Evolutionary conservation across 2,329 filamentous ascomycete species (phyloP).

Genomic region (Orbilia brochopaga): DNA sequence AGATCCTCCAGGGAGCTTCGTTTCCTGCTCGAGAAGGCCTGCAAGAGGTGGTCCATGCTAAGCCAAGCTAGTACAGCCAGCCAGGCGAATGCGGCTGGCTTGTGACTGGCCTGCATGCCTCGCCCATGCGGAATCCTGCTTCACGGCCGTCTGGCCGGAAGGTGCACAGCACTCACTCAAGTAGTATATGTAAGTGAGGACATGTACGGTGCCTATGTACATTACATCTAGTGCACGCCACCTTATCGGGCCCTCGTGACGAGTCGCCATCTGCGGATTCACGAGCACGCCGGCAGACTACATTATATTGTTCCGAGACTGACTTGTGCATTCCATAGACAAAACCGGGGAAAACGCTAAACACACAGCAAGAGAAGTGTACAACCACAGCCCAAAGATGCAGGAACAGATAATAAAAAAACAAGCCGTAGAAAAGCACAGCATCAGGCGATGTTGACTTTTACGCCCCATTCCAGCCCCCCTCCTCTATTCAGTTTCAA

Average conservation of each 20-base stretch:
- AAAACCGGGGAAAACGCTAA: no score
- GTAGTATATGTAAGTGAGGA: no score
- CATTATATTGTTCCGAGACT: no score
- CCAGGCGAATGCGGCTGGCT: background rate
- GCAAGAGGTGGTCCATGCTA: background rate
- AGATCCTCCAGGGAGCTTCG: background rate
- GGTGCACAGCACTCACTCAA: no score
- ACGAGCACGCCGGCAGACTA: no score
- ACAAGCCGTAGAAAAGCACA: background rate
- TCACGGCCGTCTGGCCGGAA: background rate
- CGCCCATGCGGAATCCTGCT: background rate
- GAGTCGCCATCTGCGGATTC: no score
- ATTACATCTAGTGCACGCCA: background rate
- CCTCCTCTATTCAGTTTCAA: conserved; percentile 60
- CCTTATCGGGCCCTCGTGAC: no score
- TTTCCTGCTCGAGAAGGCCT: background rate
- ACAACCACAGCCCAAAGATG: no score
- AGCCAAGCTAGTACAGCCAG: background rate
- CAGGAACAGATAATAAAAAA: background rate
- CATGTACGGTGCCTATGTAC: background rate
- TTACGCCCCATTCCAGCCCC: no score
- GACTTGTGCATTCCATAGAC: no score
- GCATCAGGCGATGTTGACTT: conserved; percentile 1
- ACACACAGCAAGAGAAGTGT: no score
- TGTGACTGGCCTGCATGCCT: conserved; percentile 1